These are phyloP conservation scores for Aspergillus nomiae DNA, from an alignment of 2,329 filamentous ascomycete genomes.

Conservation along the genomic window DNA sequence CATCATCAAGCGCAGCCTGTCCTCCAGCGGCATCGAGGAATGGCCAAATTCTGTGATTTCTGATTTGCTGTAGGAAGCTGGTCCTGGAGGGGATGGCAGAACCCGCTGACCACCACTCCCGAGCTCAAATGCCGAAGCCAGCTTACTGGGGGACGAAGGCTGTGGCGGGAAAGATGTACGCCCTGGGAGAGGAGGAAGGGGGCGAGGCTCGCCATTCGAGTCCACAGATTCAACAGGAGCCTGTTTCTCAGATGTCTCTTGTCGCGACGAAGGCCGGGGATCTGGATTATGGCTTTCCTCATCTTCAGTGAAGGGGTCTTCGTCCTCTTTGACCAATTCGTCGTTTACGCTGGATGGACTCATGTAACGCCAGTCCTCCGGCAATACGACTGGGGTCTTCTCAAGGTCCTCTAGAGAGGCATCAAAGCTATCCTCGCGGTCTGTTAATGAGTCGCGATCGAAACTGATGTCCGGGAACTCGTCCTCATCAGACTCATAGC, in stretches of 20 bases:
- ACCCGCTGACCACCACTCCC: slow-evolving; percentile 67
- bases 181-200: slow-evolving; percentile 78
- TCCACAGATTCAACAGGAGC: slow-evolving; percentile 71
- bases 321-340: slow-evolving; percentile 56
- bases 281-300: slow-evolving; percentile 68
- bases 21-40: slow-evolving; percentile 79
- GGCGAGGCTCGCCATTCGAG: slow-evolving; percentile 79
- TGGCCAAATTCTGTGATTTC: slow-evolving; percentile 77
- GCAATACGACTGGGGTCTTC: slow-evolving; percentile 96
- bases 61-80: slow-evolving; percentile 69
- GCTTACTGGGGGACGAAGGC: slow-evolving; percentile 61
- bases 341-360: slow-evolving; percentile 65
- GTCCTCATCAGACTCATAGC: slow-evolving; percentile 78
- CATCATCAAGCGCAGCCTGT: slow-evolving; percentile 86
- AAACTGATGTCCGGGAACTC: slow-evolving; percentile 66
- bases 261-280: slow-evolving; percentile 52
- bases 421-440: slow-evolving; percentile 88
- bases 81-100: slow-evolving; percentile 70
- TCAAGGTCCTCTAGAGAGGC: slow-evolving; percentile 92
- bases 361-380: slow-evolving; percentile 89
- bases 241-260: slow-evolving; percentile 39
- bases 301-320: slow-evolving; percentile 67
- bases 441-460: slow-evolving; percentile 59
- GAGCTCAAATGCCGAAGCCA: slow-evolving; percentile 72
- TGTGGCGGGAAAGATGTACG: slow-evolving; percentile 45